Evolutionary conservation across 225 moss, liverwort and hornwort species (phyloP).

Genomic region (Pleurozium schreberi): DNA sequence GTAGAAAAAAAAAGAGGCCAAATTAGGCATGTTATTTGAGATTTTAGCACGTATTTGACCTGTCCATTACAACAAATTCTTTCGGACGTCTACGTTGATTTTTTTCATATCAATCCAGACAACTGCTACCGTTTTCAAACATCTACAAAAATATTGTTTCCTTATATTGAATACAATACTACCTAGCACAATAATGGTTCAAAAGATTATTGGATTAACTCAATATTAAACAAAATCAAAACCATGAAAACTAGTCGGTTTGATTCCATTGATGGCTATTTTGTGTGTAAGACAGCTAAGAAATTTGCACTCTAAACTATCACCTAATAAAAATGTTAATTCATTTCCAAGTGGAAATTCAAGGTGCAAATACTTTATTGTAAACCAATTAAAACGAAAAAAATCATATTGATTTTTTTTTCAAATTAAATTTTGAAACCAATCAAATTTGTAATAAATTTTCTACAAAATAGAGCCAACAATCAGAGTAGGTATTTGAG

Average conservation of each 20-base stretch:
- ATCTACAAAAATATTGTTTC: no score
- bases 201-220: not conserved
- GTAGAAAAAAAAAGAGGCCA: no score
- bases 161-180: not conserved
- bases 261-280: not conserved
- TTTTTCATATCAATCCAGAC: no score
- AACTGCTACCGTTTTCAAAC: no score
- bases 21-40: no score
- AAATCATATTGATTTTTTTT: not conserved
- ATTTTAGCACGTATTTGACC: no score
- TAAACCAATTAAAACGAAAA: not conserved
- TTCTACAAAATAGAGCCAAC: rapidly evolving
- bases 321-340: not conserved
- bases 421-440: not conserved
- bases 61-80: no score
- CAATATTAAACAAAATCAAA: not conserved
- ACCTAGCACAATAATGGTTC: not conserved
- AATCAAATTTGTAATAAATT: not conserved
- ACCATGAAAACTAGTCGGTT: not conserved
- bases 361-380: not conserved
- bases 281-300: not conserved
- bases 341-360: not conserved
- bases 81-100: no score
- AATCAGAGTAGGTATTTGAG: not conserved
- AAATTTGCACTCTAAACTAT: not conserved